Evolutionary conservation across 1,284 basidiomycete species (phyloP).

Genomic region (Boletellus deceptivus): DNA sequence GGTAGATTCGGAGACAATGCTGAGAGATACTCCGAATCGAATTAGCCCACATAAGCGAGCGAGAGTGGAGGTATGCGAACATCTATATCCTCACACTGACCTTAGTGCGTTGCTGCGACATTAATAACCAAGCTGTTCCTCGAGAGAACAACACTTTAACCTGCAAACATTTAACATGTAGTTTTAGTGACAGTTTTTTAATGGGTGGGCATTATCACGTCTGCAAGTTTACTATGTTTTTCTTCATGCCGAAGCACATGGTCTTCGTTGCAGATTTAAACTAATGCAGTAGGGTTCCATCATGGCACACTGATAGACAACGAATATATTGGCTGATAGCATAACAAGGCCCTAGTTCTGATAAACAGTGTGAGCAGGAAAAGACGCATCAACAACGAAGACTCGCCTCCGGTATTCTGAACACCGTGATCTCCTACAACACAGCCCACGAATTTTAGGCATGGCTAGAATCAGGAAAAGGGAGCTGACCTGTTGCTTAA

Average conservation of each 20-base stretch:
- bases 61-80: constrained; percentile 39
- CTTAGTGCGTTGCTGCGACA: constrained; percentile 16
- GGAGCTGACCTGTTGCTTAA: constrained; percentile 76
- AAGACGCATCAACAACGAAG: not conserved
- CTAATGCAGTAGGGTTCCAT: constrained; percentile 1
- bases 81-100: constrained; percentile 30
- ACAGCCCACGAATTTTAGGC: not conserved
- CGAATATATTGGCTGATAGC: constrained; percentile 4
- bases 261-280: constrained; percentile 3
- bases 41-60: constrained; percentile 35
- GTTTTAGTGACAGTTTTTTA: constrained; percentile 8
- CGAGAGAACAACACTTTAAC: not conserved
- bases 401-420: constrained; percentile 69
- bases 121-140: not conserved
- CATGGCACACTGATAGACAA: constrained; percentile 5
- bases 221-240: constrained; percentile 1
- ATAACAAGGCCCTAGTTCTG: constrained; percentile 25
- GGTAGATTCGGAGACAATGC: constrained; percentile 9
- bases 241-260: not conserved
- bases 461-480: not conserved
- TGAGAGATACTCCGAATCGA: not conserved
- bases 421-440: constrained; percentile 69
- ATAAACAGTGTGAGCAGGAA: constrained; percentile 6
- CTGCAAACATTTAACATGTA: constrained; percentile 13
- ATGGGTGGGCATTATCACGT: constrained; percentile 2